Evolutionary conservation across 2,329 filamentous ascomycete genomes (phyloP).

Genomic region (Helotiales sp.): DNA sequence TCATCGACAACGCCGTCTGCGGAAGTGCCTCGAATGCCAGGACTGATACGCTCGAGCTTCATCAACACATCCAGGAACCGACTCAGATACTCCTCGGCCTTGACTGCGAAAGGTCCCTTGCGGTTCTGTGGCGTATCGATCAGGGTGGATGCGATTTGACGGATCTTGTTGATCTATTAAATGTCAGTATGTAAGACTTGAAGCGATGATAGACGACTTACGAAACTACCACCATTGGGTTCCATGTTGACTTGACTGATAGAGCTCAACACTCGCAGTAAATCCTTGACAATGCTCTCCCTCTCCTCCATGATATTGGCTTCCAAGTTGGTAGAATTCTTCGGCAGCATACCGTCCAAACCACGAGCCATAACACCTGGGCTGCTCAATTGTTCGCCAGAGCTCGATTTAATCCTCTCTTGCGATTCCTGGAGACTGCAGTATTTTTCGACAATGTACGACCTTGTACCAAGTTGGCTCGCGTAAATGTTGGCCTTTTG

Average conservation of each 20-base stretch:
- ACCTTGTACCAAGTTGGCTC: slow-evolving; percentile 77
- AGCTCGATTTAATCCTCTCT: slow-evolving; percentile 42
- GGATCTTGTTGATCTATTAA: slow-evolving; percentile 70
- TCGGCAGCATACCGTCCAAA: slow-evolving; percentile 33
- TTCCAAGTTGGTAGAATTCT: slow-evolving; percentile 40
- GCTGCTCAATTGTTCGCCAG: slow-evolving; percentile 16
- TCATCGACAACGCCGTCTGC: slow-evolving; percentile 56
- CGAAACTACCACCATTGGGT: slow-evolving; percentile 63
- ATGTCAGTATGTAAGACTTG: slow-evolving; percentile 6
- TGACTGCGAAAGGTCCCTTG: slow-evolving; percentile 51
- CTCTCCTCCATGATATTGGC: slow-evolving; percentile 69
- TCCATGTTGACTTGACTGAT: slow-evolving; percentile 87
- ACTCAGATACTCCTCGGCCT: slow-evolving; percentile 70
- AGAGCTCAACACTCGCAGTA: slow-evolving; percentile 71
- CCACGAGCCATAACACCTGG: slow-evolving; percentile 29
- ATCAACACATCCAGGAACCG: slow-evolving; percentile 74
- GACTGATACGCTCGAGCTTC: slow-evolving; percentile 59
- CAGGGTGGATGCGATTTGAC: slow-evolving; percentile 78
- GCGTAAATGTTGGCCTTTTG: slow-evolving; percentile 90
- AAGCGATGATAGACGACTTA: slow-evolving; percentile 41
- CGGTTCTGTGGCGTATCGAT: slow-evolving; percentile 60
- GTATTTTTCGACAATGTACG: slow-evolving; percentile 84
- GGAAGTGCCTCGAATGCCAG: slow-evolving; percentile 43
- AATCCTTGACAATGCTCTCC: slow-evolving; percentile 77
- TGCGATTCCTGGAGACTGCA: slow-evolving; percentile 73